Evolutionary conservation across 768 basidiomycete species (phyloP), one percentile per base, ranked within the genome.

Genomic region (Lentinula aciculospora): DNA sequence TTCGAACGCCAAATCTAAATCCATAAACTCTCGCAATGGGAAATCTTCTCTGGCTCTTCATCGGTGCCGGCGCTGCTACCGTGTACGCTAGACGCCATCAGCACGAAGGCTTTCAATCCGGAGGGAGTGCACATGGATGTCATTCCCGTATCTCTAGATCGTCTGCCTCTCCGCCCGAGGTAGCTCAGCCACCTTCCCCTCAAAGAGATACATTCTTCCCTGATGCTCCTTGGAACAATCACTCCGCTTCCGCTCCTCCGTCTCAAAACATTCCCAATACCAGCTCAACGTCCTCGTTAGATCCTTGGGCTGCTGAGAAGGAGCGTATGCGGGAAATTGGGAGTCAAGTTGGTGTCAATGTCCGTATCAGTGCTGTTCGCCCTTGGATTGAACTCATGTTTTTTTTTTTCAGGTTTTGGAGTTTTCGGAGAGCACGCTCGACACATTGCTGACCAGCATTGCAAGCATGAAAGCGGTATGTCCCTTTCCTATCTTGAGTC

Each of bases 301-400:
- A 53, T 53, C 51, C 51, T 39, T 53, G 51, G 51, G 51, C 51
- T 12, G 13, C 19, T 7, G 51, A 53, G 23, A 53, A 40, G 36
- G 51, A 53, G 13, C 51, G 51, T 8, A 53, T 53, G 23, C 19
- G 36, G 32, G 51, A 53, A 19, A 53, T 53, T 15, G 37, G 51
- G 8, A 39, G 8, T 8, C 51, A 53, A 13, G 36, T 53, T 10
- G 51, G 51, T 19, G 51, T 37, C 10, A 53, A 53, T 39, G 51
- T 53, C 13, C n/a, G 51, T 53, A 21, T 31, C n/a, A 34, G 7
- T 3, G 42, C n/a, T 19, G 3, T 36, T 34, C 31, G 23, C n/a
- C 12, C 21, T 23, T 15, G 2, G 51, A 47, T 9, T 28, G 47
- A 25, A 7, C 34, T 8, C 12, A 21, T 36, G 21, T 7, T 27